Conservation (phyloP, 345 rosid species). For the Stellera chamaejasme region DNA sequence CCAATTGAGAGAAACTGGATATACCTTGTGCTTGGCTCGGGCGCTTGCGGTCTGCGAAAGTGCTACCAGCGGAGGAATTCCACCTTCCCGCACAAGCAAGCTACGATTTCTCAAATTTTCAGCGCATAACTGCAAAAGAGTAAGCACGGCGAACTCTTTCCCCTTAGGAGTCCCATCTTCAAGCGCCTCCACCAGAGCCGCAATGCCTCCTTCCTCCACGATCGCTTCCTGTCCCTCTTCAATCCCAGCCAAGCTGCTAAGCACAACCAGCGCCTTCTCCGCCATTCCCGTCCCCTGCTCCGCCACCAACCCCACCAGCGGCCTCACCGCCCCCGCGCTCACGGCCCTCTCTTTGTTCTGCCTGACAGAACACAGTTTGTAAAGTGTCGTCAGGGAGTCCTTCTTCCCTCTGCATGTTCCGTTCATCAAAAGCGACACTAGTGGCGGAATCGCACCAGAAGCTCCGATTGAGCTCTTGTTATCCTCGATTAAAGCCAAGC, state of each 20-base stretch:
- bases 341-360: constrained; percentile 93
- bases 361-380: constrained; percentile 70
- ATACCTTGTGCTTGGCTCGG: constrained; percentile 79
- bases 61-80: constrained; percentile 93
- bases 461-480: constrained; percentile 82
- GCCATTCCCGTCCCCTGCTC: constrained; percentile 88
- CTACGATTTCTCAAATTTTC: constrained; percentile 74
- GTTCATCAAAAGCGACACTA: constrained; percentile 67
- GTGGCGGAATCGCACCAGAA: constrained; percentile 89
- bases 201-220: constrained; percentile 86
- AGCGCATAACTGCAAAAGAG: constrained; percentile 71
- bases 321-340: constrained; percentile 83
- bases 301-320: constrained; percentile 62
- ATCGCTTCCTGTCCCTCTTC: constrained; percentile 70
- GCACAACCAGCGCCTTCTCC: constrained; percentile 93
- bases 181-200: constrained; percentile 80
- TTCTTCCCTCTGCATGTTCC: constrained; percentile 88
- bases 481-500: constrained; percentile 77
- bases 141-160: constrained; percentile 79
- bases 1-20: neutral
- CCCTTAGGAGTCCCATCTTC: constrained; percentile 86
- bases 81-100: constrained; percentile 93
- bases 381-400: constrained; percentile 83
- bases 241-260: constrained; percentile 68
- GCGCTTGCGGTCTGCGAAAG: constrained; percentile 74